Base-by-base conservation (phyloP, 2,329 filamentous ascomycete species). In the Sclerotinia nivalis region DNA sequence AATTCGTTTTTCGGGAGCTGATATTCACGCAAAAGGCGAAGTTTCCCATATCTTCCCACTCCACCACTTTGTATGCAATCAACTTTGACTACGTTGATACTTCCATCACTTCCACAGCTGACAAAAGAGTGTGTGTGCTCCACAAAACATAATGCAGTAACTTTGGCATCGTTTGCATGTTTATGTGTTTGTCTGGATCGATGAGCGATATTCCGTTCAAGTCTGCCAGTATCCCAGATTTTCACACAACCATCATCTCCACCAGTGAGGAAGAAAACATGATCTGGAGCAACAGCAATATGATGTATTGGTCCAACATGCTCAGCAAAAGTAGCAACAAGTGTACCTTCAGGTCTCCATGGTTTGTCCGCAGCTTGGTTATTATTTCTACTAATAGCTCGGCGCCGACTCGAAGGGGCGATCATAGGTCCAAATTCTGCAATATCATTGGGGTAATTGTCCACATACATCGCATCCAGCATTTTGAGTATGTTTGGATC, bases 61-160 rank as follows among this genome's bases (percentile, higher is more conserved):
- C 83, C 83, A 49, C 85, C 84, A 22, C 83, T 80, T 70, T 86
- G 86, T 25, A 84, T 81, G 73, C 88, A 88, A 71, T 91, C 88
- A 45, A 80, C 78, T 47, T 93, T 93, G 71, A 97, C 91, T 2
- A 96, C 92, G 77, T 97, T 91, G 13, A 99, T 89, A 75, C 90
- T 95, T 31, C 96, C 96, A 79, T 99, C 94, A 60, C 88, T 93
- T 7, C 92, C 94, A 66, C 93, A 96, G 77, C 92, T 97, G 72
- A 97, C 86, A 78, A 99, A 98, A 31, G 92, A 94, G 79, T 98
- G 93, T 0, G 94, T 97, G 74, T 93, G 92, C 77, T 98, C 94
- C 52, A 99, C 88, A 78, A 99, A 98, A 75, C 93, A 94, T 31
- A 99, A 80, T 20, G 92, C 90, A 43, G 93, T 89, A 2, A 98